Conservation (phyloP, 352 stramenopile species). For the Pythium rhizo-oryzae region DNA sequence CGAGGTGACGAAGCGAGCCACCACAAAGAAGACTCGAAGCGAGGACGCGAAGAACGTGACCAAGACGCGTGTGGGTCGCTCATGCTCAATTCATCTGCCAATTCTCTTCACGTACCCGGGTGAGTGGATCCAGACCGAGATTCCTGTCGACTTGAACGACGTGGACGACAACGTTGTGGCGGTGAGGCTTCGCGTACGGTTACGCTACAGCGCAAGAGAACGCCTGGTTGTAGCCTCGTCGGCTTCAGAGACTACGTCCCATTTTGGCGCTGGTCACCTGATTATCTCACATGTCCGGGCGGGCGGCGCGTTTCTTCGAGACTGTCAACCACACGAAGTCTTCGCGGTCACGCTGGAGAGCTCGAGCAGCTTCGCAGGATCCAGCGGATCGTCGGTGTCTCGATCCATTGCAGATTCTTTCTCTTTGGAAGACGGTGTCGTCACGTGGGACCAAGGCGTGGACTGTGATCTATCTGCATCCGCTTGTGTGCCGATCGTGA, state of each 20-base stretch:
- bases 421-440: not conserved
- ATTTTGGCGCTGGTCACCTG: conserved; percentile 1
- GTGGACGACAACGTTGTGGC: not conserved
- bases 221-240: not conserved
- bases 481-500: not conserved
- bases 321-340: conserved; percentile 1
- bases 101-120: conserved; percentile 22
- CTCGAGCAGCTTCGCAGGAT: not conserved
- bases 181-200: not conserved
- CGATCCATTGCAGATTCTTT: not conserved
- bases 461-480: not conserved
- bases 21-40: not conserved
- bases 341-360: conserved; percentile 5
- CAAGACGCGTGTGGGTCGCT: not conserved
- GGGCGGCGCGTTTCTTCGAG: conserved; percentile 11
- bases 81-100: conserved; percentile 12
- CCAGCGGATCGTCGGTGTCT: not conserved
- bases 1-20: not conserved
- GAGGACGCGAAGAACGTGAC: not conserved
- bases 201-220: conserved; percentile 8
- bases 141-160: not conserved
- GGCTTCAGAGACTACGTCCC: not conserved
- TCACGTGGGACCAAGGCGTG: not conserved
- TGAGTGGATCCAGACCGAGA: conserved; percentile 10
- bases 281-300: conserved; percentile 10